Percentiles rank a stretch among this genome's conserved stretches.
Conservation (phyloP, 345 rosid genomes). For the Eucalyptus urophylla region DNA sequence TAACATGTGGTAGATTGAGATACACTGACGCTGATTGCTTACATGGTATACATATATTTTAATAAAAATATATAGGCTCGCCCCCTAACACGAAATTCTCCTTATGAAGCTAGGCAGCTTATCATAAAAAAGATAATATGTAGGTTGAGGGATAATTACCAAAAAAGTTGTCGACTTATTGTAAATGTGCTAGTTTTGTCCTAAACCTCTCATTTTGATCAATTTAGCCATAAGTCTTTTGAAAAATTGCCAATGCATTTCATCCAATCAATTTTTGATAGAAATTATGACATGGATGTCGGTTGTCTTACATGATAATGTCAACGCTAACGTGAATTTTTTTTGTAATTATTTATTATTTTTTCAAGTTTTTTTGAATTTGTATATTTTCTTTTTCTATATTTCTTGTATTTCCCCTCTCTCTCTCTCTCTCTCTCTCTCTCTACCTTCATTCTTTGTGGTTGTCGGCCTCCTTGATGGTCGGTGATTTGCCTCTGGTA, state of each 20-base stretch:
- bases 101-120: not conserved
- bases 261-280: not conserved
- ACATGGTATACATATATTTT: not conserved
- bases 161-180: rapidly evolving
- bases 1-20: not conserved
- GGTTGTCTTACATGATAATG: too few relatives aligned
- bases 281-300: too few relatives aligned
- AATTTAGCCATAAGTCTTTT: not conserved
- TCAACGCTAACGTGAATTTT: rapidly evolving
- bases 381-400: too few relatives aligned
- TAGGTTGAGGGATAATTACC: not conserved
- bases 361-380: too few relatives aligned
- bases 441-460: not conserved
- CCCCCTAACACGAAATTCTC: not conserved
- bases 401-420: not conserved
- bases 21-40: not conserved
- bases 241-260: not conserved
- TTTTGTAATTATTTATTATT: too few relatives aligned
- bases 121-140: not conserved
- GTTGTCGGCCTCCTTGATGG: not conserved
- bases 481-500: too few relatives aligned
- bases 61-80: not conserved
- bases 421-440: too few relatives aligned
- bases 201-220: not conserved
- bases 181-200: not conserved